Evolutionary conservation across 1,284 basidiomycete genomes (phyloP).

Genomic region (Trametes polyzona): DNA sequence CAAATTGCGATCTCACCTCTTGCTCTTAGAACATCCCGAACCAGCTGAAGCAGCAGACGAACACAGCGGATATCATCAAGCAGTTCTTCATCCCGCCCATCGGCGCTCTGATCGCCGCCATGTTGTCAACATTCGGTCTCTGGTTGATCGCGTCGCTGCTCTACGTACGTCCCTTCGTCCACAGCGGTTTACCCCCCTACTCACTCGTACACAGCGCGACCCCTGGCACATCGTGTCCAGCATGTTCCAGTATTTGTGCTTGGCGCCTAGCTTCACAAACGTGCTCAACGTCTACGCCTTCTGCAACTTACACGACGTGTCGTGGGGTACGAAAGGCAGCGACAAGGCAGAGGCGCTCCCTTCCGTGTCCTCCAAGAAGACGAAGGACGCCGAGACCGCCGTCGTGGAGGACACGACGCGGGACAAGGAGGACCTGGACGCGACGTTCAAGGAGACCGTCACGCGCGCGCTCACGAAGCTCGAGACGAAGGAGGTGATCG

Average conservation of each 20-base stretch:
- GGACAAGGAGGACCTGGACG: conserved; percentile 88
- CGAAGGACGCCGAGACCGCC: conserved; percentile 72
- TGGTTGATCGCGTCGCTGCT: conserved; percentile 87
- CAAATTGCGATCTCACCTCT: too few relatives aligned
- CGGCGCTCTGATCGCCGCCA: conserved; percentile 84
- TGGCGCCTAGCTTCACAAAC: conserved; percentile 93
- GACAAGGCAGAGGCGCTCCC: conserved; percentile 97
- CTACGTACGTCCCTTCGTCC: conserved; percentile 78
- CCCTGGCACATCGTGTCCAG: conserved; percentile 99
- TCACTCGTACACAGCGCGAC: conserved; percentile 65
- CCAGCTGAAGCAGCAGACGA: conserved; percentile 51
- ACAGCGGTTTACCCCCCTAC: background rate
- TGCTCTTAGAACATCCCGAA: conserved; percentile 56
- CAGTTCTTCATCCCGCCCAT: conserved; percentile 77
- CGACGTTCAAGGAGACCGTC: conserved; percentile 93
- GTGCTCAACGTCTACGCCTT: conserved; percentile 97
- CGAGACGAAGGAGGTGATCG: conserved; percentile 66
- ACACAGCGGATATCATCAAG: conserved; percentile 46
- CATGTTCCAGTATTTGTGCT: conserved; percentile 89
- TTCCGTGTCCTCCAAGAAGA: conserved; percentile 84
- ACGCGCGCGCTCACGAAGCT: conserved; percentile 89
- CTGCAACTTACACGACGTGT: conserved; percentile 93
- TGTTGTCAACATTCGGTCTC: conserved; percentile 86
- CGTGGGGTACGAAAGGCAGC: conserved; percentile 95
- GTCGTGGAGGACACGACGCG: conserved; percentile 85